Base-by-base conservation (phyloP, 1,284 basidiomycete genomes). In the Ustilago sp. region DNA sequence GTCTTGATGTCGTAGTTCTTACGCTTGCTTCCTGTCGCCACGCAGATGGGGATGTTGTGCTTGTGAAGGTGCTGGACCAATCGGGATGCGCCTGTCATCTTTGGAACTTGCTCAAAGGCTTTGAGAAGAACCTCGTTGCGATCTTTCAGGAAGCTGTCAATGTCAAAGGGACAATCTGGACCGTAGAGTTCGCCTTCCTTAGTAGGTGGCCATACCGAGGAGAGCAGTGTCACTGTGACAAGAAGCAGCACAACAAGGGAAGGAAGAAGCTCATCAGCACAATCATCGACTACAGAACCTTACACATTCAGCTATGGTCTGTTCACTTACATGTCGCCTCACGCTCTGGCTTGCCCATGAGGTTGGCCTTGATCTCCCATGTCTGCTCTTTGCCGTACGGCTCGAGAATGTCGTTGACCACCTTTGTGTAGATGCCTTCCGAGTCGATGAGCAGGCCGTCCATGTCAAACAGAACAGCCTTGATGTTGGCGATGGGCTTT, bases 381-480 rank as follows among this genome's bases (percentile, higher is more conserved):
- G 81, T 83, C 72, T 85, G 82, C 67, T 85, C 76, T 56, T 85
- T 86, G 43, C 84, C 84, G 51, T 85, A 84, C 1, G 85, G 85
- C 28, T 48, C 62, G 31, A 86, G 70, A 7, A 86, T 72, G 41
- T 85, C 80, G 59, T 86, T 86, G 62, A 85, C 85, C 31, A 85
- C 83, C 4, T 67, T 72, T 34, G 85, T 86, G 65, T 86, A 86
- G 63, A 85, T 81, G 47, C 80, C 73, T 53, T 86, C 85, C 32
- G 77, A 79, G 59, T 86, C 84, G 59, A 86, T 80, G 48, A 86
- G 73, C 31, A 86, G 77, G 39, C 85, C 85, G 71, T 86, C 85
- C 84, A 82, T 82, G 57, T 82, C 80, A 52, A 82, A 80, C 48
- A 82, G 71, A 39, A 82, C 77, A 23, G 80, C 80, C 59, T 71